Conservation (phyloP, 2,329 filamentous ascomycete species). For the Hypoxylon sp. region DNA sequence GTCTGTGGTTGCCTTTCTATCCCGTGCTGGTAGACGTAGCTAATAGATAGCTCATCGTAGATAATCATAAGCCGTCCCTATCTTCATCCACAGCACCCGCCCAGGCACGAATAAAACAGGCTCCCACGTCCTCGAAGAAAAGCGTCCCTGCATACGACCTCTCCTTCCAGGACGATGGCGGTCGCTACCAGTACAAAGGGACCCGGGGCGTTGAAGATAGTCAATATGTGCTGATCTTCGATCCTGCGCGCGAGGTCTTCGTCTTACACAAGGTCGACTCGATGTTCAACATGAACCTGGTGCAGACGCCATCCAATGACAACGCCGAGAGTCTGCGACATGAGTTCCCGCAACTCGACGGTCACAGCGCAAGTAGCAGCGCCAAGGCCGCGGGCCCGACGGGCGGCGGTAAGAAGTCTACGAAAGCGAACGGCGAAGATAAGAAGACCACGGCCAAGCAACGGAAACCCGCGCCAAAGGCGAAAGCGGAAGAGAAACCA, state of each 20-base stretch:
- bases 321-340: constrained; percentile 75
- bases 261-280: constrained; percentile 86
- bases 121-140: constrained; percentile 60
- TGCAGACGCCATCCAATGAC: constrained; percentile 75
- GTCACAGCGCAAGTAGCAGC: constrained; percentile 43
- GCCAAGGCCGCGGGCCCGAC: constrained; percentile 35
- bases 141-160: constrained; percentile 65
- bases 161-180: constrained; percentile 67
- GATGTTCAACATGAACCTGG: constrained; percentile 90
- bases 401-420: constrained; percentile 33
- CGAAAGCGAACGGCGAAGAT: constrained; percentile 43
- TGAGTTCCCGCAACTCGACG: constrained; percentile 76
- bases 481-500: constrained; percentile 39
- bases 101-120: constrained; percentile 67
- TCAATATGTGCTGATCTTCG: constrained; percentile 81
- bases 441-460: constrained; percentile 49
- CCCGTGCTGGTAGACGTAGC: neutral
- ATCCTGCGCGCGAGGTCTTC: constrained; percentile 80
- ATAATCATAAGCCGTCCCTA: constrained; percentile 73
- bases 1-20: constrained; percentile 3
- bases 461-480: constrained; percentile 47
- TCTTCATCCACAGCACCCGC: constrained; percentile 65
- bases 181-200: constrained; percentile 73
- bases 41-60: constrained; percentile 56
- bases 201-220: constrained; percentile 69